A percentile compares a stretch with the other conserved stretches of the same genome.
These are phyloP conservation scores for Ceratocystis cacaofunesta DNA, from an alignment of 2,329 filamentous ascomycete species.

Conservation along the genomic window DNA sequence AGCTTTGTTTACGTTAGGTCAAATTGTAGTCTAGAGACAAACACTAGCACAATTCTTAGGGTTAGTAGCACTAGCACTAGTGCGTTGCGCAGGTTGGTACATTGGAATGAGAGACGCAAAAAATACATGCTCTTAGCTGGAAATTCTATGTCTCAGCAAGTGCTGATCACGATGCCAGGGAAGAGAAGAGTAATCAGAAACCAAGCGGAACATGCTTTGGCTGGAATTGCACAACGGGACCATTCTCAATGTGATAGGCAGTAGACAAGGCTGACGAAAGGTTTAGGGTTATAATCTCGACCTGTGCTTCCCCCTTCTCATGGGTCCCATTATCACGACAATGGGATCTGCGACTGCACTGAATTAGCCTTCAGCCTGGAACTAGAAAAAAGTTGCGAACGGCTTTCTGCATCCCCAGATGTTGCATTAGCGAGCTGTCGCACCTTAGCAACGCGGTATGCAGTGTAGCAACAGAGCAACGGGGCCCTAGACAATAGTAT, in stretches of 20 bases:
- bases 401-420: conserved; percentile 1
- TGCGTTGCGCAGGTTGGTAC: no score
- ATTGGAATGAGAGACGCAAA: background rate
- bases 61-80: background rate
- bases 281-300: background rate
- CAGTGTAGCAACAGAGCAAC: conserved; percentile 1
- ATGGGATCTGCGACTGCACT: background rate
- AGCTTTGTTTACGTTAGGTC: background rate
- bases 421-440: conserved; percentile 7
- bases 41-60: background rate
- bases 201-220: background rate
- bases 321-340: background rate
- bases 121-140: no score
- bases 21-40: background rate
- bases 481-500: background rate
- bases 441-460: conserved; percentile 4
- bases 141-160: no score
- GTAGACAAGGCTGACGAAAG: no score
- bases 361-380: background rate
- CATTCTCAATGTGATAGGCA: background rate
- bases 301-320: background rate
- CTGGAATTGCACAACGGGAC: background rate
- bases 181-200: no score
- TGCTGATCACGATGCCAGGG: no score
- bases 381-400: conserved; percentile 1